phyloP scores from a whole-genome alignment of 495 filamentous ascomycete species.

The Pyrenula massariospora region DNA sequence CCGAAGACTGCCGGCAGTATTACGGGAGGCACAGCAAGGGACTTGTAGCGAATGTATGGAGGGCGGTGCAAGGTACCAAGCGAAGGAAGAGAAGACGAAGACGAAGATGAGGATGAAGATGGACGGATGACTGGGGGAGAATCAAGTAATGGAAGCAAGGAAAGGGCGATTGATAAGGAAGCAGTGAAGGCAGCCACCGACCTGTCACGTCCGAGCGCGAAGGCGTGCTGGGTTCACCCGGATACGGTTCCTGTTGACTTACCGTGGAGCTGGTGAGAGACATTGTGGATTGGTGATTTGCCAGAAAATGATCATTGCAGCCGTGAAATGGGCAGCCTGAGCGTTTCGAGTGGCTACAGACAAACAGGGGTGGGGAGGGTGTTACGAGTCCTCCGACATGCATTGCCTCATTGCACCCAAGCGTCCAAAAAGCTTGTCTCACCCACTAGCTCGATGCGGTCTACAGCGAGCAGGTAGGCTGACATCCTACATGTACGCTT shows the following conservation, averaged over 20 bases:
- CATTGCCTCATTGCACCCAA: not conserved
- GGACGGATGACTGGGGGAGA: too few species aligned
- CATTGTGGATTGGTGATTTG: not conserved
- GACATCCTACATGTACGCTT: too few species aligned
- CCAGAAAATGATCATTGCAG: not conserved
- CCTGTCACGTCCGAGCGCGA: not conserved
- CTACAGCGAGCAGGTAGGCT: too few species aligned
- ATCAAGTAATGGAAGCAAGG: too few species aligned
- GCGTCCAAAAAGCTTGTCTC: not conserved
- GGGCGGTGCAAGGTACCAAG: not conserved
- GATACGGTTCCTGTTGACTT: not conserved
- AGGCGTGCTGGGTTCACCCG: not conserved
- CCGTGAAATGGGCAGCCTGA: not conserved
- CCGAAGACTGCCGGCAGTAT: not conserved
- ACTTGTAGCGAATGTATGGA: not conserved
- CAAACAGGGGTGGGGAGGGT: not conserved
- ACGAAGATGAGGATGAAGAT: not conserved
- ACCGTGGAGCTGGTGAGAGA: not conserved
- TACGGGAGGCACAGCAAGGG: not conserved
- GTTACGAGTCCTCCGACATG: not conserved
- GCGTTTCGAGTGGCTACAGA: too few species aligned
- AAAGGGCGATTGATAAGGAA: not conserved
- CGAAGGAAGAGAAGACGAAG: not conserved
- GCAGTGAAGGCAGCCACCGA: not conserved
- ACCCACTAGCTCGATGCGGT: too few species aligned